Base-by-base conservation (phyloP, 768 basidiomycete genomes). In the Sporobolomyces phaffii region DNA sequence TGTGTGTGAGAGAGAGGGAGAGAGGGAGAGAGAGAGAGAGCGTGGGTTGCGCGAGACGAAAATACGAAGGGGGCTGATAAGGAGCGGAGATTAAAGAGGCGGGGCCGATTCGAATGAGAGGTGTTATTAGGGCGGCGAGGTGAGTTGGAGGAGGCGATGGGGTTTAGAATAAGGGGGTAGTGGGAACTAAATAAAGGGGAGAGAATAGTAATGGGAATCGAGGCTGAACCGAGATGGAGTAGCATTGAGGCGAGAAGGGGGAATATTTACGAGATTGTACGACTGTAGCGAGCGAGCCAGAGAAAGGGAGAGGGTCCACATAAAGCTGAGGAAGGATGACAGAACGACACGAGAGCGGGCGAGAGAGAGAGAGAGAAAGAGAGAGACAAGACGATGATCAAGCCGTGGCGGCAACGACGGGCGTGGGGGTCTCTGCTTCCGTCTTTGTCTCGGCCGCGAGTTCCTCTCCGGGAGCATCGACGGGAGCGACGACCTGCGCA, bases 361-460 rank as follows among this genome's bases (percentile, higher is more conserved):
- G 26, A 49, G 48, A 7, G 48, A 49, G 10, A 29, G 26, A 28
- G 26, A 38, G 38, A 9, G 38, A 38, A 38, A 38, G n/a, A n/a
- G n/a, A n/a, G n/a, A n/a, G n/a, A n/a, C n/a, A n/a, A n/a, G n/a
- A n/a, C n/a, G n/a, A n/a, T n/a, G 45, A 49, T 8, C 24, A 49
- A 49, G 48, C 26, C 10, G 10, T 28, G 48, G 29, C 11, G 48
- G 26, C 11, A 22, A 24, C 29, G n/a, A 33, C 31, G 51, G 53
- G 7, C 40, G 54, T n/a, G 20, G 56, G 4, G 7, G 58, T 4
- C 52, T 53, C 43, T 38, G 56, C 53, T 45, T 67, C 38, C 40
- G n/a, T 62, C 65, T 67, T 67, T 28, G 18, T 17, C 52, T 67
- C 65, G 33, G 53, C 52, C 22, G 60, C 65, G 60, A 67, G 40